phyloP scores from a whole-genome alignment of 108 stramenopile genomes.

The Fragilaria crotonensis region DNA sequence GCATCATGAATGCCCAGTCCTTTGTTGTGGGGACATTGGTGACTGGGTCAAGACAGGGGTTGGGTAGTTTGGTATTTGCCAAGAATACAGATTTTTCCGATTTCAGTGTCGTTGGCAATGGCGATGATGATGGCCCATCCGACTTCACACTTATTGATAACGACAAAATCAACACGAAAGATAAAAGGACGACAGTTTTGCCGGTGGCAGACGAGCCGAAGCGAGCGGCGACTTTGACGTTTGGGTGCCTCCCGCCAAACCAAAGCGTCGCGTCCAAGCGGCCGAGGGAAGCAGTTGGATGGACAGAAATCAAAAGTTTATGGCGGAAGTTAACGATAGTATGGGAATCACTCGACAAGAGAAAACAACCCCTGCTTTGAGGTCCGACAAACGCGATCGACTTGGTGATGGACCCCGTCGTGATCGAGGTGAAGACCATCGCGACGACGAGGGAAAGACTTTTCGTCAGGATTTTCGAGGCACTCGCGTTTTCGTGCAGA shows the following conservation, averaged over 20 bases:
- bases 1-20: too few species aligned
- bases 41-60: too few species aligned
- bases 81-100: neutral
- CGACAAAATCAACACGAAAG: too few species aligned
- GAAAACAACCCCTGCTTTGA: neutral
- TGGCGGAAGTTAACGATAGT: neutral
- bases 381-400: neutral
- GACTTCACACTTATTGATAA: too few species aligned
- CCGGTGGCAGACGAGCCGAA: neutral
- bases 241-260: neutral
- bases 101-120: neutral
- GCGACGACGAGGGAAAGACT: neutral
- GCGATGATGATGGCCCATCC: constrained; percentile 2
- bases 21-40: too few species aligned
- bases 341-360: neutral
- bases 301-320: neutral
- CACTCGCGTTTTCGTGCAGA: constrained; percentile 77
- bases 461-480: constrained; percentile 49
- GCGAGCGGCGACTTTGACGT: too few species aligned
- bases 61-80: too few species aligned
- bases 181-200: too few species aligned
- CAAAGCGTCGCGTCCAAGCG: neutral
- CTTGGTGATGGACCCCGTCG: neutral
- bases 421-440: constrained; percentile 1
- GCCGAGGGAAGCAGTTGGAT: neutral